phyloP scores from a whole-genome alignment of 2,329 filamentous ascomycete species.

The Capronia epimyces region DNA sequence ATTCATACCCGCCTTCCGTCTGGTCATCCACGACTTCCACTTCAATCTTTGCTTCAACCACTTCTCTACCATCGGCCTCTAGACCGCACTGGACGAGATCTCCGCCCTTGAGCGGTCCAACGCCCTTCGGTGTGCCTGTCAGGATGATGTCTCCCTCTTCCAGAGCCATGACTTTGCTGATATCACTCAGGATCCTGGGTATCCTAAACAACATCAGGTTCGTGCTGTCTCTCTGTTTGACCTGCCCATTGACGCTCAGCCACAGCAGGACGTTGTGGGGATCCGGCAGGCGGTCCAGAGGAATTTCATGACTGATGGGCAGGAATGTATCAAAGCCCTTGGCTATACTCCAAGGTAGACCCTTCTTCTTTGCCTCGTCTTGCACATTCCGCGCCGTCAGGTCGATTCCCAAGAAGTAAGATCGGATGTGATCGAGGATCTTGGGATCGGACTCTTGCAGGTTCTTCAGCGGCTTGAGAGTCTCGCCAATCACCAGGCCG shows the following conservation, averaged over 20 bases:
- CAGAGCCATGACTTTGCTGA: conserved; percentile 90
- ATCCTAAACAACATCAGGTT: conserved; percentile 90
- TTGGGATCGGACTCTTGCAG: conserved; percentile 54
- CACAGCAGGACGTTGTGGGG: conserved; percentile 85
- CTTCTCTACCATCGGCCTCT: conserved; percentile 70
- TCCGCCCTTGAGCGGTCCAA: conserved; percentile 76
- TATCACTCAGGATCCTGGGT: conserved; percentile 79
- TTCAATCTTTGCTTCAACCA: conserved; percentile 79
- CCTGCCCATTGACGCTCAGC: conserved; percentile 73
- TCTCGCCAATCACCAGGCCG: conserved; percentile 63
- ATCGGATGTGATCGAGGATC: conserved; percentile 76
- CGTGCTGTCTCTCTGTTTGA: conserved; percentile 81
- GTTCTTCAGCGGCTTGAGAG: conserved; percentile 69
- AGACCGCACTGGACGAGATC: conserved; percentile 84
- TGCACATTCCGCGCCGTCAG: conserved; percentile 96
- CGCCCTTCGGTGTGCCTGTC: conserved; percentile 96
- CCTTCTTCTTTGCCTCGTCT: conserved; percentile 94
- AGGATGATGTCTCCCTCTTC: conserved; percentile 87
- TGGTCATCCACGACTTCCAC: conserved; percentile 66
- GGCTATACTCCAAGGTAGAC: conserved; percentile 89
- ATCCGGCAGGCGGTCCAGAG: conserved; percentile 72
- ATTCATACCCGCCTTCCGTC: conserved; percentile 69
- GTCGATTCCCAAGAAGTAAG: conserved; percentile 87
- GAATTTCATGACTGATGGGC: conserved; percentile 74
- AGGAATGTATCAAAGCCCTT: conserved; percentile 99